Evolutionary conservation across 2,329 filamentous ascomycete species (phyloP).

Genomic region (Alternaria solani): DNA sequence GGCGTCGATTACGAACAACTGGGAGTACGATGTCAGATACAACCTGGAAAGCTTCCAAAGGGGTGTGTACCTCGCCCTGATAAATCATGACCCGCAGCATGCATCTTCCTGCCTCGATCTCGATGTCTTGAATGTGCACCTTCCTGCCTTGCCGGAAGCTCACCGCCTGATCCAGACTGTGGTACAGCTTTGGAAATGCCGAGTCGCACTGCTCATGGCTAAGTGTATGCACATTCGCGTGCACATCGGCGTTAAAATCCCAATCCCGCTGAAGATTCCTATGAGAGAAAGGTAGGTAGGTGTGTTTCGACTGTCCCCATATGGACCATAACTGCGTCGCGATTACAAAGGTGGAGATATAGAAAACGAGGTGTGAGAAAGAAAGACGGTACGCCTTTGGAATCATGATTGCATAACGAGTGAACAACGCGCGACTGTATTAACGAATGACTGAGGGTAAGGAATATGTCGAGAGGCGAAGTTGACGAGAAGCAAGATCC

Average conservation of each 20-base stretch:
- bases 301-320: slow-evolving; percentile 36
- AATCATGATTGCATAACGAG: slow-evolving; percentile 45
- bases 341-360: slow-evolving; percentile 42
- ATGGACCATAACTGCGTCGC: slow-evolving; percentile 39
- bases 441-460: slow-evolving; percentile 12
- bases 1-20: slow-evolving; percentile 44
- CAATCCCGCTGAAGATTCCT: slow-evolving; percentile 21
- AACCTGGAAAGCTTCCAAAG: neutral
- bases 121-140: slow-evolving; percentile 39
- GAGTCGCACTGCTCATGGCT: slow-evolving; percentile 44
- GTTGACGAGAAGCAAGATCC: slow-evolving; percentile 21
- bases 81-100: slow-evolving; percentile 45
- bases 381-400: slow-evolving; percentile 39
- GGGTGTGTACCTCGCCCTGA: slow-evolving; percentile 38
- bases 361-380: slow-evolving; percentile 38
- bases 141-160: slow-evolving; percentile 36
- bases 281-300: slow-evolving; percentile 21
- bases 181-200: slow-evolving; percentile 44
- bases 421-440: slow-evolving; percentile 19
- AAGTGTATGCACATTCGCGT: slow-evolving; percentile 45
- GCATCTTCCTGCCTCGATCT: slow-evolving; percentile 39
- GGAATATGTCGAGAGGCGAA: slow-evolving; percentile 12
- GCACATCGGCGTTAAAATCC: slow-evolving; percentile 40
- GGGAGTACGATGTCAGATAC: slow-evolving; percentile 13
- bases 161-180: slow-evolving; percentile 39